phyloP scores from a whole-genome alignment of 106 monocot species.

The Cymbidium sinense region DNA sequence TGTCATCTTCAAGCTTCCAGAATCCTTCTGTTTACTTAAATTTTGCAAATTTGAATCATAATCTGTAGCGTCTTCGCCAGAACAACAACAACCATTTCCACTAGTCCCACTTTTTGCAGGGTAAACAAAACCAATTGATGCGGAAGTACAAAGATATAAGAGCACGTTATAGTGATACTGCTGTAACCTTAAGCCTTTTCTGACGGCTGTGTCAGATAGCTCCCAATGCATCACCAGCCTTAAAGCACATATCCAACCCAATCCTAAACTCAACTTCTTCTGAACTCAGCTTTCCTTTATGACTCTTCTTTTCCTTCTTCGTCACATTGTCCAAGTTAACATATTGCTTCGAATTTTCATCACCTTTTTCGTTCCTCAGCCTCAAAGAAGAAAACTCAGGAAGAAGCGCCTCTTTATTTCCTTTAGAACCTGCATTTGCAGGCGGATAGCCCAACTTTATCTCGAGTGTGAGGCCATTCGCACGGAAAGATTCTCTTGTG shows the following conservation, averaged over 20 bases:
- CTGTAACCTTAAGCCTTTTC: conserved; percentile 26
- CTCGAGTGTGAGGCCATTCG: conserved; percentile 1
- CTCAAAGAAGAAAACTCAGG: background rate
- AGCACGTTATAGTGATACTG: conserved; percentile 80
- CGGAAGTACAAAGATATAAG: conserved; percentile 67
- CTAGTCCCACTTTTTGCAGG: conserved; percentile 57
- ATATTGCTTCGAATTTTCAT: background rate
- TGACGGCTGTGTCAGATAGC: conserved; percentile 46
- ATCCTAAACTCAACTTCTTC: conserved; percentile 26
- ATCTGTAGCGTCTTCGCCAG: no score
- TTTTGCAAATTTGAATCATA: no score
- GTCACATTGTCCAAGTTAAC: background rate
- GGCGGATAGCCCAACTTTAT: background rate
- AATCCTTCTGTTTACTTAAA: background rate
- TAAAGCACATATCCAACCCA: conserved; percentile 66
- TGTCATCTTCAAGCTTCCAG: no score
- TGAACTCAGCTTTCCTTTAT: conserved; percentile 18
- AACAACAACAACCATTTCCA: conserved; percentile 4
- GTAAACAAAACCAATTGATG: conserved; percentile 44
- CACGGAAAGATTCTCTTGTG: conserved; percentile 13
- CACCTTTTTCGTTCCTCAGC: background rate
- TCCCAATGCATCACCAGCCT: conserved; percentile 38
- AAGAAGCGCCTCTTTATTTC: background rate
- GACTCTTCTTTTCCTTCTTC: conserved; percentile 15
- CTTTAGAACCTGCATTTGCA: no score